phyloP scores from a whole-genome alignment of 2,329 filamentous ascomycete species.

The Nemania serpens region DNA sequence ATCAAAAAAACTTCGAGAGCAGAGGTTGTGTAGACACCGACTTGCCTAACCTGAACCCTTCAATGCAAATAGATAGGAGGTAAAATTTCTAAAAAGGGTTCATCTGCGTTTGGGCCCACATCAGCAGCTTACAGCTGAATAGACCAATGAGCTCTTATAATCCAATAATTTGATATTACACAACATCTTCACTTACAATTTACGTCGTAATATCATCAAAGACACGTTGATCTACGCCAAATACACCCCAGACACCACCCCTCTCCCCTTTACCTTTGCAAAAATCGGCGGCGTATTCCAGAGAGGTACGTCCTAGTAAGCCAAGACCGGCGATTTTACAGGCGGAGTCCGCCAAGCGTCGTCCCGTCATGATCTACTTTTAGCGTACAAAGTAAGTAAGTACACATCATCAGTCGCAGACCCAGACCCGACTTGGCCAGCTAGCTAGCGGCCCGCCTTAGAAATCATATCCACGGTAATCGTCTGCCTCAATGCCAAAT shows the following conservation, averaged over 20 bases:
- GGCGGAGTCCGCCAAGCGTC: constrained; percentile 12
- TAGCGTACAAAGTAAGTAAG: too few relatives aligned
- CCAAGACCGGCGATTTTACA: constrained; percentile 2
- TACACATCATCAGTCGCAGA: neutral
- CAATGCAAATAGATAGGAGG: neutral
- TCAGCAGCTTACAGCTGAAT: neutral
- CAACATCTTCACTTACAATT: too few relatives aligned
- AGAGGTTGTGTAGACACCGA: too few relatives aligned
- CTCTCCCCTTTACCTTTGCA: neutral
- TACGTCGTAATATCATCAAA: neutral
- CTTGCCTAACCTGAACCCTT: neutral
- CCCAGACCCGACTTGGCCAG: too few relatives aligned
- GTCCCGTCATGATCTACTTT: constrained; percentile 12
- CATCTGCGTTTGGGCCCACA: neutral
- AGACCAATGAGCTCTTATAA: constrained; percentile 3
- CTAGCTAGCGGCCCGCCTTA: too few relatives aligned
- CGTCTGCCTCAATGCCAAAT: too few relatives aligned
- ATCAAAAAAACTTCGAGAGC: too few relatives aligned
- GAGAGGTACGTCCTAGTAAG: neutral
- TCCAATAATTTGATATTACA: neutral
- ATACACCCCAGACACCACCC: neutral
- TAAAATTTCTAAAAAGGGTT: neutral
- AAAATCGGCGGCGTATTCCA: neutral
- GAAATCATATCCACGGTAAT: too few relatives aligned
- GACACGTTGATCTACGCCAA: neutral